These are phyloP conservation scores for Carex sylvatica DNA, from an alignment of 202 grass and related monocot genomes.

Conservation along the genomic window DNA sequence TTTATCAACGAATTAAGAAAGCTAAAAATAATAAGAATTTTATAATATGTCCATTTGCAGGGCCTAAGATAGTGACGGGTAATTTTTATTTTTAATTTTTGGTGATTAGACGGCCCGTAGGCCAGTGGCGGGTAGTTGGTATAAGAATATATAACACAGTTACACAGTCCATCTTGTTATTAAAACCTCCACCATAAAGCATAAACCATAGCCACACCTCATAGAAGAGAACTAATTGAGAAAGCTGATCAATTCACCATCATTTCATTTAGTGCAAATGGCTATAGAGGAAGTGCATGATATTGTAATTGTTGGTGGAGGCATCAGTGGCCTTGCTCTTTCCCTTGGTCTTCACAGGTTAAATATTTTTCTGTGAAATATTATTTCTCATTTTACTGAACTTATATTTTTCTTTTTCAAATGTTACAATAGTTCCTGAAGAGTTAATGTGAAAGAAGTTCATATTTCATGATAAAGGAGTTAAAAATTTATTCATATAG, in stretches of 20 bases:
- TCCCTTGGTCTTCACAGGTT: conserved; percentile 49
- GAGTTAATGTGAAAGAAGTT: background rate
- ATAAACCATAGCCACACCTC: background rate
- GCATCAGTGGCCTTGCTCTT: conserved; percentile 52
- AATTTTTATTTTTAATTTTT: too few species aligned
- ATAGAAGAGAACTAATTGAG: too few species aligned
- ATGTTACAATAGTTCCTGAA: background rate
- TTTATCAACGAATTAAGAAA: too few species aligned
- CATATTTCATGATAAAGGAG: background rate
- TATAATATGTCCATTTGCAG: too few species aligned
- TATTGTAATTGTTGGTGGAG: conserved; percentile 53
- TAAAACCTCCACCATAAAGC: background rate
- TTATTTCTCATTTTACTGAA: background rate
- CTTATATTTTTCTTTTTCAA: background rate
- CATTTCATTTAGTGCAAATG: background rate
- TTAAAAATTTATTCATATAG: background rate
- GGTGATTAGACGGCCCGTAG: too few species aligned
- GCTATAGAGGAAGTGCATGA: conserved; percentile 34
- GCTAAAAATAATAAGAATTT: too few species aligned
- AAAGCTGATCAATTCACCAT: too few species aligned
- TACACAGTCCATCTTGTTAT: background rate
- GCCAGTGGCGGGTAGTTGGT: too few species aligned
- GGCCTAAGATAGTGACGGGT: too few species aligned
- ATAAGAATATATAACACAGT: background rate
- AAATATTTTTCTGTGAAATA: background rate